These are phyloP conservation scores for Xanthoconium separans DNA, from an alignment of 1,284 basidiomycete species.

Conservation along the genomic window DNA sequence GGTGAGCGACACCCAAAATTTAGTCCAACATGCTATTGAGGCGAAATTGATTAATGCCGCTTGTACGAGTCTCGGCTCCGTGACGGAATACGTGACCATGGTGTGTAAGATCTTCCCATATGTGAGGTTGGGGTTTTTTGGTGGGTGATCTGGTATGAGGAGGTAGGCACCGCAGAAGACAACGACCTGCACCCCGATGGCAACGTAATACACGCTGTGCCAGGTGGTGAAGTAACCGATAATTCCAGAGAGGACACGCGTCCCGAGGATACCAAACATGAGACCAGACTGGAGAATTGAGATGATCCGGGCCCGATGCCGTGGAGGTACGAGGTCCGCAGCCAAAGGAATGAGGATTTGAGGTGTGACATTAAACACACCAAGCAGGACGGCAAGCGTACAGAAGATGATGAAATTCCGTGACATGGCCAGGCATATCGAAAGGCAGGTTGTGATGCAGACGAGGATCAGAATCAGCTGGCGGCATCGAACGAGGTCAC, in stretches of 20 bases:
- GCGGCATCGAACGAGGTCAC: conserved; percentile 62
- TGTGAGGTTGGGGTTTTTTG: conserved; percentile 56
- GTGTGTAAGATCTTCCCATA: conserved; percentile 61
- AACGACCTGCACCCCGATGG: conserved; percentile 53
- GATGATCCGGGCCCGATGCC: conserved; percentile 58
- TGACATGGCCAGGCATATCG: conserved; percentile 57
- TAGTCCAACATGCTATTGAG: conserved; percentile 57
- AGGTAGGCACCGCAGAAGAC: conserved; percentile 55
- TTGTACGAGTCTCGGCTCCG: conserved; percentile 69
- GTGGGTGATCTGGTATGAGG: conserved; percentile 66
- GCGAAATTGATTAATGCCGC: conserved; percentile 56
- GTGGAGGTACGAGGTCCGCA: conserved; percentile 62
- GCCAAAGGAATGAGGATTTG: conserved; percentile 64
- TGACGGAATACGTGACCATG: conserved; percentile 63
- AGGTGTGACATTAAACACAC: conserved; percentile 54
- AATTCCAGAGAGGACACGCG: conserved; percentile 64
- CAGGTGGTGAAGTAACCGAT: conserved; percentile 61
- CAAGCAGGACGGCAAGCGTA: conserved; percentile 56
- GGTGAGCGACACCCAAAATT: conserved; percentile 73
- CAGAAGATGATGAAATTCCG: conserved; percentile 48
- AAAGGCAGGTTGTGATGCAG: conserved; percentile 46
- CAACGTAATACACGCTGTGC: conserved; percentile 66
- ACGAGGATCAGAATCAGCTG: conserved; percentile 54
- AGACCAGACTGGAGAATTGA: conserved; percentile 68
- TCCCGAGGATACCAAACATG: conserved; percentile 68